Base-by-base conservation (phyloP, 2,329 filamentous ascomycete genomes). In the Didymella glomerata region DNA sequence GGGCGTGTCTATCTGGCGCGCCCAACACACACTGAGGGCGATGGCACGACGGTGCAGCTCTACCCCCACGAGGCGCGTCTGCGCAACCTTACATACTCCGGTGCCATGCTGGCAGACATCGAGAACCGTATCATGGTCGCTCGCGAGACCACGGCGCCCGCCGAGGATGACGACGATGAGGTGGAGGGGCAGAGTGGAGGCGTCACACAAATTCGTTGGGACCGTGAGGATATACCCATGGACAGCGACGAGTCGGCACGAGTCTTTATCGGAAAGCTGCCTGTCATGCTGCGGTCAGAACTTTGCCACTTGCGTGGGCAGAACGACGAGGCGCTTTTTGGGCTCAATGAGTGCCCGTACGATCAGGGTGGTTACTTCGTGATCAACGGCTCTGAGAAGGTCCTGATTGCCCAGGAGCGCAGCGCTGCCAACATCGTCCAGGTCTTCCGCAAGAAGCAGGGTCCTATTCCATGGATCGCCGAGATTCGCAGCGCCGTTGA, bases 351-450 rank as follows among this genome's bases (percentile, higher is more conserved):
- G 79, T 99, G 95, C 68, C 95, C 95, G 0, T 99, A 97, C 77
- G 95, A 99, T 73, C 95, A 97, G 74, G 95, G 95, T 68, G 95
- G 95, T 66, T 99, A 99, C 79, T 99, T 99, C 75, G 92, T 99
- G 71, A 99, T 99, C 84, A 99, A 99, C 80, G 95, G 95, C 42
- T 96, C 92, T 78, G 95, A 99, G 76, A 99, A 99, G 84, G 95
- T 99, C 22, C 82, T 99, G 68, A 99, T 99, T 71, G 95, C 95
- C 1, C 95, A 99, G 77, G 95, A 99, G 79, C 90, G 95, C 63
- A 97, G 93, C 75, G 95, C 95, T 40, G 95, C 94, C 74, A 99
- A 99, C 75, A 99, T 98, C 59, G 95, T 99, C 5, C 95, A 99
- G 79, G 94, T 99, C 27, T 99, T 99, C 86, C 94, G 96, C 81